Conservation (phyloP, 2,329 filamentous ascomycete species). For the Orbilia ellipsospora region DNA sequence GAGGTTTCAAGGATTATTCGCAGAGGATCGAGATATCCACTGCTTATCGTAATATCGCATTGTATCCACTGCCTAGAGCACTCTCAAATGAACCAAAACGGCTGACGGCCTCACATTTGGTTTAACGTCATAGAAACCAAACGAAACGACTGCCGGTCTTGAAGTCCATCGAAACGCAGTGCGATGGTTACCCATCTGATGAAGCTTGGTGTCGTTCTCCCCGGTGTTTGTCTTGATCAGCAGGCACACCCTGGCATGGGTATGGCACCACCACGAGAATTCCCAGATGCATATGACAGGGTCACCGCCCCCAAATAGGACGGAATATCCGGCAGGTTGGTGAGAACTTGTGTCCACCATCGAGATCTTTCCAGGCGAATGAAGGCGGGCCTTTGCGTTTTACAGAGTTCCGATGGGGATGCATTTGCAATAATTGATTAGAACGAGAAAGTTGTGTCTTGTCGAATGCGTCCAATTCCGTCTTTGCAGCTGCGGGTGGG, state of each 20-base stretch:
- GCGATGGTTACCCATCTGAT: slow-evolving; percentile 55
- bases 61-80: background rate
- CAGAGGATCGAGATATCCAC: slow-evolving; percentile 45
- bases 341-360: slow-evolving; percentile 43
- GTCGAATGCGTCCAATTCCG: slow-evolving; percentile 45
- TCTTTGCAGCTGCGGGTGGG: slow-evolving; percentile 51
- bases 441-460: slow-evolving; percentile 15
- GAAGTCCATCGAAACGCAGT: slow-evolving; percentile 34
- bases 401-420: slow-evolving; percentile 34
- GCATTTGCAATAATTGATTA: slow-evolving; percentile 44
- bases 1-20: slow-evolving; percentile 15
- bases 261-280: slow-evolving; percentile 51
- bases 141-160: slow-evolving; percentile 23
- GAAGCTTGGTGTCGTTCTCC: slow-evolving; percentile 28
- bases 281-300: slow-evolving; percentile 48
- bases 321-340: slow-evolving; percentile 54
- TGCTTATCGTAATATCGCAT: slow-evolving; percentile 41
- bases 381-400: slow-evolving; percentile 23
- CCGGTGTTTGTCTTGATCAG: slow-evolving; percentile 52
- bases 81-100: slow-evolving; percentile 25
- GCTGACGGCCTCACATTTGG: slow-evolving; percentile 48
- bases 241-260: slow-evolving; percentile 53
- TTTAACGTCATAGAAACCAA: slow-evolving; percentile 47
- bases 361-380: slow-evolving; percentile 50
- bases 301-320: slow-evolving; percentile 53